Conservation (phyloP, 345 rosid genomes). For the Citrus australasica region DNA sequence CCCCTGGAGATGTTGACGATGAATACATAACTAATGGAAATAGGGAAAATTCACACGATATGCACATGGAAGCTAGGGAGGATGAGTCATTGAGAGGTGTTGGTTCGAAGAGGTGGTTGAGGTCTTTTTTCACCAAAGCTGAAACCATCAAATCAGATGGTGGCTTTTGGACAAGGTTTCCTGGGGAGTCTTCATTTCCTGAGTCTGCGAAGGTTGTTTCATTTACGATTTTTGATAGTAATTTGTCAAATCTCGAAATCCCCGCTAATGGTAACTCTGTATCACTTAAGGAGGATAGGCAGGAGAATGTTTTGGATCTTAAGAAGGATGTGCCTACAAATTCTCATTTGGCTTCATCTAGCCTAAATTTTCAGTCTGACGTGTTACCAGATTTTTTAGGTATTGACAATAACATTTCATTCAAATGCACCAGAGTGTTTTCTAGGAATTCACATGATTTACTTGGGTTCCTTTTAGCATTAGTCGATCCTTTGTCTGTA, state of each 20-base stretch:
- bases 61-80: slow-evolving; percentile 17
- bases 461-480: slow-evolving; percentile 71
- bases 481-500: slow-evolving; percentile 32
- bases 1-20: slow-evolving; percentile 22
- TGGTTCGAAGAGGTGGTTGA: slow-evolving; percentile 72
- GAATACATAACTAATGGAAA: slow-evolving; percentile 19
- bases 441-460: slow-evolving; percentile 68
- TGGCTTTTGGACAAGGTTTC: slow-evolving; percentile 59
- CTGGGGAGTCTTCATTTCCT: slow-evolving; percentile 65
- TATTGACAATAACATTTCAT: slow-evolving; percentile 33
- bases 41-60: slow-evolving; percentile 16
- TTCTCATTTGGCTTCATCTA: slow-evolving; percentile 27
- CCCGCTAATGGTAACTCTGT: slow-evolving; percentile 30
- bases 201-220: slow-evolving; percentile 78
- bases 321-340: slow-evolving; percentile 28
- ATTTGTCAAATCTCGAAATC: slow-evolving; percentile 39
- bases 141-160: slow-evolving; percentile 63
- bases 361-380: slow-evolving; percentile 29
- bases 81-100: slow-evolving; percentile 29
- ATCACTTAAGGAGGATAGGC: slow-evolving; percentile 21
- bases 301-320: slow-evolving; percentile 23
- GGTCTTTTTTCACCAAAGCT: slow-evolving; percentile 58
- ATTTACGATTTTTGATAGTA: slow-evolving; percentile 53
- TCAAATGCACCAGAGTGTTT: slow-evolving; percentile 69
- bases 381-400: slow-evolving; percentile 25